Conservation (phyloP, 768 basidiomycete genomes). For the Mycena leptocephala region DNA sequence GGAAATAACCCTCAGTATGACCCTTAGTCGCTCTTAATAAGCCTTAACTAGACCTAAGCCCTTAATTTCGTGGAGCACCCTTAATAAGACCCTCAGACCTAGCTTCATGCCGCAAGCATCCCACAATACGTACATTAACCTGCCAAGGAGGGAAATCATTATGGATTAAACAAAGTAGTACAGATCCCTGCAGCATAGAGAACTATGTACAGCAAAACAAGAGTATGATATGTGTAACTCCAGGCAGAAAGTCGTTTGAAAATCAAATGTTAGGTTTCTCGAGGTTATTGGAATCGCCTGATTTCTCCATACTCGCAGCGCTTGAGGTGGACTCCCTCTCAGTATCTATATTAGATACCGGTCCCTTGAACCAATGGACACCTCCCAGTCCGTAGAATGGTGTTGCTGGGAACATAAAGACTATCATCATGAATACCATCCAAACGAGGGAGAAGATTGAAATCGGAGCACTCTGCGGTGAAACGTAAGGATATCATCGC, state of each 20-base stretch:
- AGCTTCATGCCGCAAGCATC: too few relatives aligned
- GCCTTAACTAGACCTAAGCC: too few relatives aligned
- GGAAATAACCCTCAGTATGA: too few relatives aligned
- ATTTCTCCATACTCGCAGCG: background rate
- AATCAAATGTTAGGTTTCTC: constrained; percentile 6
- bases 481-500: constrained; percentile 1
- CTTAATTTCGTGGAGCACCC: too few relatives aligned
- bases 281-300: constrained; percentile 8
- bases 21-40: too few relatives aligned
- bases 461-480: constrained; percentile 4
- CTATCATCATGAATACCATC: constrained; percentile 12
- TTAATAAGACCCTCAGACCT: too few relatives aligned
- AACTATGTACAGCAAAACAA: constrained; percentile 4
- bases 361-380: constrained; percentile 14
- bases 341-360: constrained; percentile 10
- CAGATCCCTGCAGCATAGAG: background rate
- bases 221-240: background rate
- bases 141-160: too few relatives aligned
- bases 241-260: constrained; percentile 4
- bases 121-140: too few relatives aligned
- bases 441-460: constrained; percentile 4
- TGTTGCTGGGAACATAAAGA: constrained; percentile 14
- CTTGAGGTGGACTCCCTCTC: constrained; percentile 3
- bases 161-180: too few relatives aligned
- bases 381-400: constrained; percentile 12